Evolutionary conservation across 2,329 filamentous ascomycete species (phyloP).

Genomic region (Epichloe aotearoae): DNA sequence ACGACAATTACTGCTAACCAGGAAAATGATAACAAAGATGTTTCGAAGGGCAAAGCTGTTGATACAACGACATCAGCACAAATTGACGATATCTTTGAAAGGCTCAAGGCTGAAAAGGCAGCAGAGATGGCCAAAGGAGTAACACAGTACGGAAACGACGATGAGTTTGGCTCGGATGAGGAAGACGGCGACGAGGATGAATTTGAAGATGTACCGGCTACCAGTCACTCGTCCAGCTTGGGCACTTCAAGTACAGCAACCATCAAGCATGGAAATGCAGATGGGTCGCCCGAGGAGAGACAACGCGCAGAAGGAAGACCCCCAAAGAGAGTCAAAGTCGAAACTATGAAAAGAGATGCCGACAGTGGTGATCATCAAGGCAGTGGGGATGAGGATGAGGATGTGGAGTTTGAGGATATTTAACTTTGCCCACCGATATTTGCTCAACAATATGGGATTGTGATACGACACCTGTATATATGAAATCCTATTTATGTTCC

Average conservation of each 20-base stretch:
- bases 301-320: neutral
- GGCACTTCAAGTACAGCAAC: slow-evolving; percentile 19
- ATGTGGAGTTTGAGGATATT: slow-evolving; percentile 48
- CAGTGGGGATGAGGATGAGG: slow-evolving; percentile 37
- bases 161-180: slow-evolving; percentile 21
- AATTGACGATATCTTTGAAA: slow-evolving; percentile 55
- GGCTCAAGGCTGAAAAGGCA: slow-evolving; percentile 47
- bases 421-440: slow-evolving; percentile 9
- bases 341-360: slow-evolving; percentile 32
- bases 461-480: no score
- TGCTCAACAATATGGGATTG: no score
- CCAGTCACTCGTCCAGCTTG: slow-evolving; percentile 17
- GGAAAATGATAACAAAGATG: slow-evolving; percentile 31
- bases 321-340: slow-evolving; percentile 40
- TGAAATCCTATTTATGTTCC: no score
- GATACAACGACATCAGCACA: slow-evolving; percentile 41
- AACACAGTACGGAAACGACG: slow-evolving; percentile 19
- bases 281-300: slow-evolving; percentile 9
- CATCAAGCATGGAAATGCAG: slow-evolving; percentile 22
- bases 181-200: slow-evolving; percentile 29
- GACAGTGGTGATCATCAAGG: slow-evolving; percentile 29
- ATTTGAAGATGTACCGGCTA: slow-evolving; percentile 37
- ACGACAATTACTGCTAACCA: slow-evolving; percentile 18
- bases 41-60: slow-evolving; percentile 22
- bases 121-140: slow-evolving; percentile 25